Base-by-base conservation (phyloP, 352 stramenopile species). In the Globisporangium apiculatum region DNA sequence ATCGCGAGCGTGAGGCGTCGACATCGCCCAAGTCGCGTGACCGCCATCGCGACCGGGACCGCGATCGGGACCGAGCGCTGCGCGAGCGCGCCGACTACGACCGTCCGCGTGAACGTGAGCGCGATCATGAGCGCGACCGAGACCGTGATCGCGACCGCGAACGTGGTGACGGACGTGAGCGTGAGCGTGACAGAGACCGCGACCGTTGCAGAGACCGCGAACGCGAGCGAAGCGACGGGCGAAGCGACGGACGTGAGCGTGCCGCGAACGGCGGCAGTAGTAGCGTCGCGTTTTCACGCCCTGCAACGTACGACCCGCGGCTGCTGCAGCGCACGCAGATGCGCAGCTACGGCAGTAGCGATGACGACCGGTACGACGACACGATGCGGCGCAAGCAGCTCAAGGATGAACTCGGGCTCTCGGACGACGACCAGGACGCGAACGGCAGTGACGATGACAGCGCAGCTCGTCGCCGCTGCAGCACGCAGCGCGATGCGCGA, bases 381-480 rank as follows among this genome's bases (percentile, higher is more conserved):
- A 63, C 65, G 24, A 55, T 71, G n/a, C 72, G 83, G 11, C 70
- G 72, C n/a, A 79, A 84, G 51, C 63, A 90, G 60, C 72, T 88
- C 48, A 88, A 86, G 59, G 79, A 91, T 49, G 83, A 94, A 47
- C 65, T 94, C 7, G 85, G 85, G n/a, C 68, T 93, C 4, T 85
- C 76, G 5, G 81, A 90, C 42, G 79, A 91, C 46, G 75, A 84
- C 9, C 59, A 75, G 18, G 62, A 65, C 0, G 53, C 37, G 1
- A 58, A 63, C 2, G 47, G 48, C 0, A 66, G 64, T 0, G 57
- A 63, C 14, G 63, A 53, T 8, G 65, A 59, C 14, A 51, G 24
- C 4, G 47, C 35, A 38, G 7, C 10, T 4, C 38, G 42, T 2
- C 57, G 41, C 64, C 48, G 37, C 31, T 42, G 60, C 52, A 45